Percentiles rank a stretch among this genome's conserved stretches.
Evolutionary conservation across 176 grass and related monocot species (phyloP).

Genomic region (Hsuehochloa calcarea): DNA sequence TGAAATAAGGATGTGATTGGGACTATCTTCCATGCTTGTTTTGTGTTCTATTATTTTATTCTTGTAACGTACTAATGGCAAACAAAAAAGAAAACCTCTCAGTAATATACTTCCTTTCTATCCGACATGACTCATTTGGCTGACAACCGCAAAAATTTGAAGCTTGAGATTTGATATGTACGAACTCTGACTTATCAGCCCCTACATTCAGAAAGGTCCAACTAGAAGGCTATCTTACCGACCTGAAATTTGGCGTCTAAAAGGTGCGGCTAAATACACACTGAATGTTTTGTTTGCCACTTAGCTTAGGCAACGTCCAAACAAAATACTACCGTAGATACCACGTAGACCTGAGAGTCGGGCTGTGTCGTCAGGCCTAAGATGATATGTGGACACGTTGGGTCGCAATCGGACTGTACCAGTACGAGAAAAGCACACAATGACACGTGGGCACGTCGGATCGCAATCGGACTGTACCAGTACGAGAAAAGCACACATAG

Average conservation of each 20-base stretch:
- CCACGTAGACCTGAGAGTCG: too few species aligned
- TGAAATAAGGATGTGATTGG: neutral
- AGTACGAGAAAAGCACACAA: too few species aligned
- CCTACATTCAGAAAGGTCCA: neutral
- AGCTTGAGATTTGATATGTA: too few species aligned
- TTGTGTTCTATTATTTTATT: neutral
- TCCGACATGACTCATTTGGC: neutral
- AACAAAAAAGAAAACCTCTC: neutral
- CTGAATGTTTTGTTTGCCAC: neutral
- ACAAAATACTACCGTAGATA: too few species aligned
- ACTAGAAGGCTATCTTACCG: neutral
- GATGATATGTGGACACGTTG: too few species aligned
- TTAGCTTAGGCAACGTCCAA: neutral
- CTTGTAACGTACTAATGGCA: neutral
- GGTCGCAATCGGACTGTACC: too few species aligned
- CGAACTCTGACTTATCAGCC: too few species aligned
- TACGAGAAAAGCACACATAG: too few species aligned
- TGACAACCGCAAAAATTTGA: neutral
- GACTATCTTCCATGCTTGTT: neutral
- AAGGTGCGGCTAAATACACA: neutral
- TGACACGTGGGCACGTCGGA: too few species aligned
- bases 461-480: too few species aligned
- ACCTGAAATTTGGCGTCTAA: neutral
- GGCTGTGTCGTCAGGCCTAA: too few species aligned
- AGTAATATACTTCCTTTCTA: neutral